Evolutionary conservation across 805 yeast genomes (phyloP), one percentile per base, ranked within the genome.

Genomic region (Ascoidea rubescens): DNA sequence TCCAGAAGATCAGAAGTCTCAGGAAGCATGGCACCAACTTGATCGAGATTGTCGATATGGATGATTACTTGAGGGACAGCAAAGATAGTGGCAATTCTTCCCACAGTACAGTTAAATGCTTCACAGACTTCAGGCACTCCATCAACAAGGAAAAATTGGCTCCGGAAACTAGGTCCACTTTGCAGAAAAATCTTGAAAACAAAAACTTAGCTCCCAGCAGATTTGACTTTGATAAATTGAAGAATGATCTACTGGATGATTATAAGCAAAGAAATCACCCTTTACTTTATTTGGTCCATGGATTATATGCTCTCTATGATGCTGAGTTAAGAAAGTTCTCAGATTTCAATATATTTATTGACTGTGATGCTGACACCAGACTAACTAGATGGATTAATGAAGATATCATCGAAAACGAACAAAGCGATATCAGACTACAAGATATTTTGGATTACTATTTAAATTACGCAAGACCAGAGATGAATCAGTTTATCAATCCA

Each of bases 351-450:
- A 78, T 90, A 1, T 90, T 83, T 59, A 72, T 90, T 14, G 93
- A 87, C 57, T 77, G 88, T 55, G 97, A 90, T 65, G 80, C 91
- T 1, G 98, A 90, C 64, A 79, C 84, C 5, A 68, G 96, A 52
- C 68, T 90, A 46, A 81, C 87, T n/a, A 75, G 95, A 57, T 79
- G 93, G 84, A 82, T 87, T 48, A 68, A 54, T 8, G 52, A 57
- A 10, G 63, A 56, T 43, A 53, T 44, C 33, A 48, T 28, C 1
- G 48, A 43, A 42, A 50, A 65, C 3, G 58, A 54, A 7, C 55
- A 55, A 5, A 60, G 59, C 5, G 56, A 60, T 0, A 46, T 52
- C 3, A 58, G 59, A 21, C 57, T 71, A 5, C 62, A 59, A 8
- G 60, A 57, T 1, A 57, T 74, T 16, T 50, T 73, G 42, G 67